Conservation (phyloP, 2,329 filamentous ascomycete species). For the Amphichorda felina region DNA sequence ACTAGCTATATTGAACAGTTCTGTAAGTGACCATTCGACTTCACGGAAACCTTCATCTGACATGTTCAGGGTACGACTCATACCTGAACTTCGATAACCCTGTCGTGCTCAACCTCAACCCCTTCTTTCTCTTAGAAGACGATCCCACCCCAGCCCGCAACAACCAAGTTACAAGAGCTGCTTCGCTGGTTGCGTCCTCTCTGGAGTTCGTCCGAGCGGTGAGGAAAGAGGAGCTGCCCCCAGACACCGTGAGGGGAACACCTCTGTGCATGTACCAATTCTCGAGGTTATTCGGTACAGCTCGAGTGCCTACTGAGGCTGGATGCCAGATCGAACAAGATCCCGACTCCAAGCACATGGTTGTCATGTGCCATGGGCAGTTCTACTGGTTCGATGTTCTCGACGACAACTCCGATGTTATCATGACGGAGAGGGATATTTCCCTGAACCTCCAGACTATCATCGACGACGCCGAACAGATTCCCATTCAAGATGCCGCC, state of each 20-base stretch:
- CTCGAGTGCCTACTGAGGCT: constrained; percentile 83
- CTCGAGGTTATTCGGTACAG: constrained; percentile 87
- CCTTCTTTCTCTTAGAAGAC: constrained; percentile 94
- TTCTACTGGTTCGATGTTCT: constrained; percentile 99
- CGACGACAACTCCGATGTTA: constrained; percentile 85
- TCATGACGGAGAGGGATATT: constrained; percentile 95
- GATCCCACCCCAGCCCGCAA: constrained; percentile 93
- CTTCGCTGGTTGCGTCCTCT: constrained; percentile 81
- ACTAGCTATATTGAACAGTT: constrained; percentile 98
- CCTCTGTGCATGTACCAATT: constrained; percentile 98
- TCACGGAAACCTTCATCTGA: background rate
- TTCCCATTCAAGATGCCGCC: constrained; percentile 86
- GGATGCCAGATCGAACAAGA: constrained; percentile 96
- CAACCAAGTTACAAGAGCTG: constrained; percentile 90
- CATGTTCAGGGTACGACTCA: constrained; percentile 77
- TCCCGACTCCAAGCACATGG: constrained; percentile 81
- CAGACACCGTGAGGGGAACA: constrained; percentile 71
- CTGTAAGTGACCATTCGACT: constrained; percentile 45
- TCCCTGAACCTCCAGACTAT: constrained; percentile 86
- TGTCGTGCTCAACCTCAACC: constrained; percentile 93
- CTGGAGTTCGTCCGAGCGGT: constrained; percentile 89
- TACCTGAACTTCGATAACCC: constrained; percentile 97
- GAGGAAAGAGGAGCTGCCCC: constrained; percentile 80
- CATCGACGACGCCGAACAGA: constrained; percentile 79
- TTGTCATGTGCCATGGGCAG: constrained; percentile 88